These are phyloP conservation scores for Aspergillus texensis DNA, from an alignment of 2,329 filamentous ascomycete genomes.

Conservation along the genomic window DNA sequence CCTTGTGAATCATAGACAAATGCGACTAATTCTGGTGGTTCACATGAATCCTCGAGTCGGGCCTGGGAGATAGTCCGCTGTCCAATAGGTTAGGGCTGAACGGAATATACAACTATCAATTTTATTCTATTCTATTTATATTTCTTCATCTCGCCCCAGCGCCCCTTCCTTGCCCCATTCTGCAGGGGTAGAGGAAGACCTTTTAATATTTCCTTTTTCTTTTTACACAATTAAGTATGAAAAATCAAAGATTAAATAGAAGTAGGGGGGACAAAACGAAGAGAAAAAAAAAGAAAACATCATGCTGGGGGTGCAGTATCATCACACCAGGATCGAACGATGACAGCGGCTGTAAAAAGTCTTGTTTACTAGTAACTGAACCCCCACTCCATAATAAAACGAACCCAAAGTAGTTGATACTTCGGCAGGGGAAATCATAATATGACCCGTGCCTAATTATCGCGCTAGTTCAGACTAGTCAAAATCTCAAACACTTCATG, in stretches of 20 bases:
- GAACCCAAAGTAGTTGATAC: neutral
- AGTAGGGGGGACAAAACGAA: neutral
- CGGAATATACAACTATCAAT: neutral
- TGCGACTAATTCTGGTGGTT: neutral
- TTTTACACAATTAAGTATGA: no score
- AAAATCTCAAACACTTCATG: conserved; percentile 22
- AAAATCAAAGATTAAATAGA: neutral
- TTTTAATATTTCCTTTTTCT: no score
- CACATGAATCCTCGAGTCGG: neutral
- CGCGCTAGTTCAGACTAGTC: conserved; percentile 12
- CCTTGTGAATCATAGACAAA: neutral
- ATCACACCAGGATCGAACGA: neutral
- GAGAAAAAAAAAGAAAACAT: neutral
- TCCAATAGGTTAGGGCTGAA: neutral
- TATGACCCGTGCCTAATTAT: neutral
- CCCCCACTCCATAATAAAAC: neutral
- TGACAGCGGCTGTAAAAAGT: conserved; percentile 2
- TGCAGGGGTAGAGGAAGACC: neutral
- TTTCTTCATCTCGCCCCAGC: neutral
- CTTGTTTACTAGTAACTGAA: neutral
- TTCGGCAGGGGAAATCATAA: neutral
- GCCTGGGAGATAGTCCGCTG: neutral
- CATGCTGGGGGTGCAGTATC: neutral
- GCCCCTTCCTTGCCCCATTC: neutral
- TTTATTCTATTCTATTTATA: neutral